phyloP scores from a whole-genome alignment of 106 monocot genomes.

The Chionographis japonica region DNA sequence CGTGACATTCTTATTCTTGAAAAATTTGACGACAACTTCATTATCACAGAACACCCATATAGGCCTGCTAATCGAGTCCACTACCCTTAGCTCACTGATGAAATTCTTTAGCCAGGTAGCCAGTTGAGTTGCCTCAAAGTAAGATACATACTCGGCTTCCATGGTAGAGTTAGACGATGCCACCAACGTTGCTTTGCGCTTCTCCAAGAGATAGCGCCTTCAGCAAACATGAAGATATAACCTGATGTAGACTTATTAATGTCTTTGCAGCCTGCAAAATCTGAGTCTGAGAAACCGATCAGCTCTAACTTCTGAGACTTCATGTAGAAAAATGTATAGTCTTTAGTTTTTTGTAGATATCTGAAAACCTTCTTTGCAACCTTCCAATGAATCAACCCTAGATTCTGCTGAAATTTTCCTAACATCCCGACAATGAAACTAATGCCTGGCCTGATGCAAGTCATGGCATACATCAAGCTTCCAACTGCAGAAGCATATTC shows the following conservation, averaged over 20 bases:
- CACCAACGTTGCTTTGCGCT: background rate
- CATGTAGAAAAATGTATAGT: background rate
- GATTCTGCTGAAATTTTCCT: background rate
- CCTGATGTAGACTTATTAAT: background rate
- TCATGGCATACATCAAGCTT: background rate
- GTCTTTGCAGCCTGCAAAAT: background rate
- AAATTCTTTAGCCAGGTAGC: background rate
- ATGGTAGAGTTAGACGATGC: background rate
- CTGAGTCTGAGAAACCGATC: background rate
- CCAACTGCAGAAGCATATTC: background rate
- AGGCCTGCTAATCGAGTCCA: background rate
- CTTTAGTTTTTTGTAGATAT: background rate
- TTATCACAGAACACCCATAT: background rate
- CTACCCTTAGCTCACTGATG: no score
- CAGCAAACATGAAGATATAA: background rate
- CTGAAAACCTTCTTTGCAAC: background rate
- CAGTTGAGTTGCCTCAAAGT: background rate
- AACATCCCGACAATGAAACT: constrained; percentile 2
- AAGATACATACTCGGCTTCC: background rate
- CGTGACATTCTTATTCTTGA: background rate
- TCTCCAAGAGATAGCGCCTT: background rate
- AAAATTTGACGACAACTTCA: background rate
- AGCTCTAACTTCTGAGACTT: background rate
- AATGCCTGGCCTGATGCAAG: background rate
- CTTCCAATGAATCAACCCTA: background rate